phyloP scores from a whole-genome alignment of 2,329 filamentous ascomycete species.

The Stachybotrys elegans region DNA sequence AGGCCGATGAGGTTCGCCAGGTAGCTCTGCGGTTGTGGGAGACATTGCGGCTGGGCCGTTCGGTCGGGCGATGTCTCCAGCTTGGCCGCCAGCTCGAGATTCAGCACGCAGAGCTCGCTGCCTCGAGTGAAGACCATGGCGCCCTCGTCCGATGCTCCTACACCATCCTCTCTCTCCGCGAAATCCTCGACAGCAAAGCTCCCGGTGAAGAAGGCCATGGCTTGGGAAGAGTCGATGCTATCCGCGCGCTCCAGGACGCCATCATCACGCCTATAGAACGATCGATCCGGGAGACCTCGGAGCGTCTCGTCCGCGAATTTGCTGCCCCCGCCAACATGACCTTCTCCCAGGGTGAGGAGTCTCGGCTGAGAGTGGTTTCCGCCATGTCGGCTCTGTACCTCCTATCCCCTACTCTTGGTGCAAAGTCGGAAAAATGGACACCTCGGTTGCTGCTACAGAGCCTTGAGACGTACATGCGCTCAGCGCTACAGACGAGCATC shows the following conservation, averaged over 20 bases:
- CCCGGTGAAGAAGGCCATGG: conserved; percentile 72
- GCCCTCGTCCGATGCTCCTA: conserved; percentile 79
- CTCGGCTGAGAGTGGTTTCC: conserved; percentile 65
- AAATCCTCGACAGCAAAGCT: conserved; percentile 62
- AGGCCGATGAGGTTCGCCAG: conserved; percentile 74
- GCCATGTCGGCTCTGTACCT: conserved; percentile 76
- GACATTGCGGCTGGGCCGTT: conserved; percentile 70
- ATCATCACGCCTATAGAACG: conserved; percentile 69
- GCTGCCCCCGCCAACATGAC: conserved; percentile 57
- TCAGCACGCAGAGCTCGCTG: conserved; percentile 63
- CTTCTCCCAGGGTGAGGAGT: conserved; percentile 66
- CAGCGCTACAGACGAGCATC: conserved; percentile 72
- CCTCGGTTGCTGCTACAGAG: conserved; percentile 71
- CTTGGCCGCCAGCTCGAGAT: conserved; percentile 82
- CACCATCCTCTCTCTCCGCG: conserved; percentile 70
- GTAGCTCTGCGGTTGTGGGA: conserved; percentile 76
- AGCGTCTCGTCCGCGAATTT: conserved; percentile 80
- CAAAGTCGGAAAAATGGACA: conserved; percentile 50
- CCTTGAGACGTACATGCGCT: conserved; percentile 77
- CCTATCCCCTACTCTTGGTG: conserved; percentile 61
- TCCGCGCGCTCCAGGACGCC: conserved; percentile 64
- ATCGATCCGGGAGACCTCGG: conserved; percentile 65
- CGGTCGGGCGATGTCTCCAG: conserved; percentile 72
- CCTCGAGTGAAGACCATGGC: conserved; percentile 63
- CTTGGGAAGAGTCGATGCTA: conserved; percentile 66